Evolutionary conservation across 1,284 basidiomycete species (phyloP), one percentile per base, ranked within the genome.

Genomic region (Moesziomyces sp.): DNA sequence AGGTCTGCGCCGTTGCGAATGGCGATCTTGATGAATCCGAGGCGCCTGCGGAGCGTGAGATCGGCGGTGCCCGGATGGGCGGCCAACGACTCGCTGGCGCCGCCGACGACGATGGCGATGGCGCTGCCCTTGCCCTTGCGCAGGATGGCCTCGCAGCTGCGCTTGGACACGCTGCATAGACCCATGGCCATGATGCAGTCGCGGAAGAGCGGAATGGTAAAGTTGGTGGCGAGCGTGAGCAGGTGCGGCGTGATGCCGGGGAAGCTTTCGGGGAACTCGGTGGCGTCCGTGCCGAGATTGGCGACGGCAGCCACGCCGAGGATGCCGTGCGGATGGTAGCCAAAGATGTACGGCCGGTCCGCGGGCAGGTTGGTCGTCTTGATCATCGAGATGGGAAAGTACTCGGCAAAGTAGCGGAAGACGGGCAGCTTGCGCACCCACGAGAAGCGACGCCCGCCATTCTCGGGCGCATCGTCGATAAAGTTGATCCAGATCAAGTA

Each of bases 21-120:
- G 1, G 96, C 97, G 62, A 99, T 86, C 85, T 98, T 98, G 85
- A 99, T 95, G 82, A 99, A 99, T 0, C 95, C 94, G 64, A 93
- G 83, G 38, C 83, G 60, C 34, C 69, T 90, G 83, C 90, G 88
- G 68, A 99, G 85, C 2, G 95, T 98, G 84, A 99, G 85, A 59
- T 98, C 94, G 44, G 93, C 93, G 19, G 95, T 98, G 18, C 96
- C 97, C 0, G 96, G 97, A 78, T 91, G 92, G 7, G 96, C 96
- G 76, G 90, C 91, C 77, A 99, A 85, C 82, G 92, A 93, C 87
- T 99, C 97, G 8, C 94, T 91, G 0, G 97, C 97, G 14, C 96
- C 97, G 3, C 96, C 96, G 0, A 99, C 92, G 1, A 99, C 96
- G 65, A 99, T 99, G 3, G 92, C 92, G 79, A 97, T 94, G 0